phyloP scores from a whole-genome alignment of 83 land plant species.

The Picea abies region DNA sequence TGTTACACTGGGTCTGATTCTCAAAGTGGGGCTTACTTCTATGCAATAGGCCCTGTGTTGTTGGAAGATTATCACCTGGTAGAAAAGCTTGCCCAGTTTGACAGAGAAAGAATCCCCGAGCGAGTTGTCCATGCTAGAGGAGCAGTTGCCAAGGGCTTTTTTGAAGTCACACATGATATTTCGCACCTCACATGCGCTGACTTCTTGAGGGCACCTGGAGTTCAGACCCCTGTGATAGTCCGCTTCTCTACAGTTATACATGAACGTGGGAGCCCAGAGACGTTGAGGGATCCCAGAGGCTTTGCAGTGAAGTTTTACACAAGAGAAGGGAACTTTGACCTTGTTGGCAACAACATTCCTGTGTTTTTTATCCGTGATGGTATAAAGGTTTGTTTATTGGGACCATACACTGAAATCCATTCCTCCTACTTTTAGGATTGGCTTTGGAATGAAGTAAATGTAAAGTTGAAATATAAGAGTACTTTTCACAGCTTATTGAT shows the following conservation, averaged over 20 bases:
- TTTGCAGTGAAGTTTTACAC: slow-evolving; percentile 65
- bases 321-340: slow-evolving; percentile 58
- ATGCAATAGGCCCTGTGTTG: slow-evolving; percentile 42
- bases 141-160: slow-evolving; percentile 53
- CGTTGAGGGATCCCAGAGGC: slow-evolving; percentile 50
- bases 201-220: slow-evolving; percentile 91
- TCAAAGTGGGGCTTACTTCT: neutral
- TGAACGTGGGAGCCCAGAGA: slow-evolving; percentile 40
- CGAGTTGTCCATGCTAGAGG: slow-evolving; percentile 57
- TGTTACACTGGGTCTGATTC: too few relatives aligned
- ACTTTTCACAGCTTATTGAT: too few relatives aligned
- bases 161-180: slow-evolving; percentile 77
- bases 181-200: slow-evolving; percentile 90
- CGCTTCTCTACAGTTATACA: slow-evolving; percentile 20
- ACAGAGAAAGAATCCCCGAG: slow-evolving; percentile 59
- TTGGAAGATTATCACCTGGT: slow-evolving; percentile 59
- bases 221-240: slow-evolving; percentile 59
- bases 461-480: too few relatives aligned
- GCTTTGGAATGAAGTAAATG: too few relatives aligned
- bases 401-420: too few relatives aligned
- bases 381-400: slow-evolving; percentile 25
- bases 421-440: too few relatives aligned
- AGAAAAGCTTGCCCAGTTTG: slow-evolving; percentile 55
- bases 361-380: slow-evolving; percentile 67
- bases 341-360: slow-evolving; percentile 71